These are phyloP conservation scores for Lotus japonicus DNA, from an alignment of 306 rosid genomes.

Conservation along the genomic window DNA sequence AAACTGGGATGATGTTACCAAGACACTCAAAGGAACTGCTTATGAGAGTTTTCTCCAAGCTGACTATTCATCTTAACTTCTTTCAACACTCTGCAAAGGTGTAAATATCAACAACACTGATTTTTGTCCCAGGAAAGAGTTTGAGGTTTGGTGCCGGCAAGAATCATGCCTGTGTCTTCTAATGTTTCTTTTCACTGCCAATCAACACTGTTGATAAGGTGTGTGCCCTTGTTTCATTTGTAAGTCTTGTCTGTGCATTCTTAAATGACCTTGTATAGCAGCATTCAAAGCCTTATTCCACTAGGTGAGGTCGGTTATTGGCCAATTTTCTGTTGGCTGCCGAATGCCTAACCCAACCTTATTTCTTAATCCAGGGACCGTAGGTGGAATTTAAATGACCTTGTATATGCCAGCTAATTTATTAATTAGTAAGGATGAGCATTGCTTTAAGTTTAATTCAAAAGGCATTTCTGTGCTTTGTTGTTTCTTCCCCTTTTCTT, in stretches of 20 bases:
- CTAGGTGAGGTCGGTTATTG: too few relatives aligned
- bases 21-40: slow-evolving; percentile 51
- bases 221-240: neutral
- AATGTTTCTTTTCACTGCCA: neutral
- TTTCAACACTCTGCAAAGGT: slow-evolving; percentile 25
- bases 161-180: neutral
- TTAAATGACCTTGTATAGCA: slow-evolving; percentile 29
- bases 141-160: neutral
- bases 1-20: slow-evolving; percentile 75
- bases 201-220: slow-evolving; percentile 31
- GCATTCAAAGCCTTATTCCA: too few relatives aligned
- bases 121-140: slow-evolving; percentile 24
- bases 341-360: too few relatives aligned
- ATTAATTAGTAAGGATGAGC: slow-evolving; percentile 17
- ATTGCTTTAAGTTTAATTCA: slow-evolving; percentile 4
- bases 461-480: neutral
- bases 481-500: neutral
- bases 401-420: slow-evolving; percentile 38
- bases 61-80: slow-evolving; percentile 44
- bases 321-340: too few relatives aligned
- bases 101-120: slow-evolving; percentile 41
- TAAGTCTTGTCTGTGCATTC: neutral
- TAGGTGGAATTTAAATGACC: neutral
- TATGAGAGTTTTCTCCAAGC: slow-evolving; percentile 58
- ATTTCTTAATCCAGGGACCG: too few relatives aligned